Base-by-base conservation (phyloP, 257 asterid genomes). In the Gardenia jasminoides region DNA sequence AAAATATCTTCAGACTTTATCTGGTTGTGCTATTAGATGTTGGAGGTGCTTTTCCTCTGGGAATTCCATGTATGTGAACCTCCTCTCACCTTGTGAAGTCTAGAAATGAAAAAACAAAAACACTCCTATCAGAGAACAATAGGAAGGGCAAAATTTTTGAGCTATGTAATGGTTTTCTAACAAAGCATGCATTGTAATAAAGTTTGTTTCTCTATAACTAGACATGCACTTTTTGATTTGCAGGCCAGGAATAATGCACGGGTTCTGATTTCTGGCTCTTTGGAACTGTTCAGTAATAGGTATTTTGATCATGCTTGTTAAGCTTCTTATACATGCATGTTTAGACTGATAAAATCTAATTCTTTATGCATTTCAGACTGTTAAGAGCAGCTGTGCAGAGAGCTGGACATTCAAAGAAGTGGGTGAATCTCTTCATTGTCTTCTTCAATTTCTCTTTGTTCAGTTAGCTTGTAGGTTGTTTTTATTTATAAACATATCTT, bases 211-310 rank as follows among this genome's bases (percentile, higher is more conserved):
- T 48, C 33, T 19, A 66, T 46, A 3, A 10, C 20, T 48, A 47
- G 22, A 46, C 12, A 0, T 76, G 2, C 1, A 20, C 50, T 19
- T 39, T 68, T 8, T 1, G 13, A 17, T 72, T 30, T 71, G 5
- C 13, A 86, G 89, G 87, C 87, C 66, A 86, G 89, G 73, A 86
- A 86, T 73, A 81, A 83, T 50, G 89, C 87, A 64, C 82, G 89
- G 52, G 82, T 83, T 79, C 28, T 83, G 69, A 76, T 86, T 41
- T 78, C 87, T 50, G 89, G 89, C 70, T 86, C 89, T 43, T 76
- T 83, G 75, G 74, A 77, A 43, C 59, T 86, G 85, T 81, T 86
- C 84, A 83, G 87, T 67, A 76, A 83, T 69, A 62, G 81, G 89
- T 86, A 65, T 56, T 80, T 48, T n/a, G 15, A 26, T 66, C 39